phyloP scores from a whole-genome alignment of 345 rosid species.

The Gossypium bickii region DNA sequence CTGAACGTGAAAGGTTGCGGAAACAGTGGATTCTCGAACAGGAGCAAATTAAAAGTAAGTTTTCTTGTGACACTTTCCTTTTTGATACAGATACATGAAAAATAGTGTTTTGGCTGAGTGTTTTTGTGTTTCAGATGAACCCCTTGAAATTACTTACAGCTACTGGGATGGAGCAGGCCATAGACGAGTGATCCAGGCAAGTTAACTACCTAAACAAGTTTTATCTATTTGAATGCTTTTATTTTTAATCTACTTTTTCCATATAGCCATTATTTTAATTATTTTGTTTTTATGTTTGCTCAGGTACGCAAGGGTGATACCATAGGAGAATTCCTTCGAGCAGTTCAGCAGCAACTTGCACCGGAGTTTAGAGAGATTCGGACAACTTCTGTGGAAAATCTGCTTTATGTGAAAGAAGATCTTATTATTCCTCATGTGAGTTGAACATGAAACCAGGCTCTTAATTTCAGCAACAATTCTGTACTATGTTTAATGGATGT shows the following conservation, averaged over 20 bases:
- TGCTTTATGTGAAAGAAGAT: constrained; percentile 98
- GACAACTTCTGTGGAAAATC: constrained; percentile 87
- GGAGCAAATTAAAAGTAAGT: constrained; percentile 80
- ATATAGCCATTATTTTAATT: background rate
- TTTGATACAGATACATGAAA: background rate
- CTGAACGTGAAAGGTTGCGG: constrained; percentile 93
- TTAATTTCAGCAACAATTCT: background rate
- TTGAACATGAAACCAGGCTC: constrained; percentile 5
- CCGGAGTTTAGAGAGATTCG: constrained; percentile 97
- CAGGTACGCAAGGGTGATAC: constrained; percentile 87
- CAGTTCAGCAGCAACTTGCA: constrained; percentile 97
- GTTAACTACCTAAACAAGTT: constrained; percentile 15
- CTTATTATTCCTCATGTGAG: constrained; percentile 92
- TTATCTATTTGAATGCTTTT: background rate
- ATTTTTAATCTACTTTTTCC: background rate
- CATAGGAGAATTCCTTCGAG: constrained; percentile 85
- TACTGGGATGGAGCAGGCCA: constrained; percentile 99
- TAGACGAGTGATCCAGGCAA: constrained; percentile 82
- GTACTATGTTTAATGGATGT: background rate
- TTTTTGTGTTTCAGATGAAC: constrained; percentile 58
- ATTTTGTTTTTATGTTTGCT: background rate
- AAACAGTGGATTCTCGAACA: constrained; percentile 87
- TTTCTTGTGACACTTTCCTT: background rate
- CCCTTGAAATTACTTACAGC: constrained; percentile 94
- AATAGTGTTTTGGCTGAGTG: constrained; percentile 13